phyloP scores from a whole-genome alignment of 805 yeast species.

The Wickerhamia fluorescens region DNA sequence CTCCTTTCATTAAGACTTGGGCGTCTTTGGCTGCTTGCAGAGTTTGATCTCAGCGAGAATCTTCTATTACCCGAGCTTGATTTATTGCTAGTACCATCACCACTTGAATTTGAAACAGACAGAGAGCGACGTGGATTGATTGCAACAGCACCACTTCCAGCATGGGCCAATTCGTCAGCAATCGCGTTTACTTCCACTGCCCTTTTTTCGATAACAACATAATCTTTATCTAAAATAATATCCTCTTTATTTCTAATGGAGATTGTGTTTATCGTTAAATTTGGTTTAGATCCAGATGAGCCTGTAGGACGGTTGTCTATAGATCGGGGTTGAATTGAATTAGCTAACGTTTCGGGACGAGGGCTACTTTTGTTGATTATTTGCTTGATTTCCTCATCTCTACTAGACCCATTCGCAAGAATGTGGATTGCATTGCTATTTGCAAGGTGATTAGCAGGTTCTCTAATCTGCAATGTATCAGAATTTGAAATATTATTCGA shows the following conservation, averaged over 20 bases:
- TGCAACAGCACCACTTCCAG: constrained; percentile 47
- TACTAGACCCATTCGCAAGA: constrained; percentile 1
- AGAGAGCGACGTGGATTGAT: constrained; percentile 24
- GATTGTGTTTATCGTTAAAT: no score
- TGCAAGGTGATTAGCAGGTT: not conserved
- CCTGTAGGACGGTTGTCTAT: not conserved
- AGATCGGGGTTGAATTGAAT: constrained; percentile 14
- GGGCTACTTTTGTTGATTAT: constrained; percentile 40
- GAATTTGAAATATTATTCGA: constrained; percentile 1
- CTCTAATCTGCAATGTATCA: no score
- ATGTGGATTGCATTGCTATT: not conserved
- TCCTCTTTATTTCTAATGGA: constrained; percentile 28
- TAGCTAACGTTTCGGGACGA: constrained; percentile 25
- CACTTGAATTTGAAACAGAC: constrained; percentile 15
- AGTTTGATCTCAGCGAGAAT: constrained; percentile 38
- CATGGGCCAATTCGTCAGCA: constrained; percentile 82
- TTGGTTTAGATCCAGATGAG: not conserved
- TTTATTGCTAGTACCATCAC: constrained; percentile 9
- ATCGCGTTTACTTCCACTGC: constrained; percentile 93
- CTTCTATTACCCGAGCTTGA: constrained; percentile 5
- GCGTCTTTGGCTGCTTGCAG: constrained; percentile 47
- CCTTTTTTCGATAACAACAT: constrained; percentile 90
- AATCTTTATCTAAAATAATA: constrained; percentile 65
- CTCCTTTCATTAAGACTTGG: constrained; percentile 60
- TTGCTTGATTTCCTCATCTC: constrained; percentile 41